Conservation (phyloP, 108 stramenopile genomes). For the Cyclotella atomus region DNA sequence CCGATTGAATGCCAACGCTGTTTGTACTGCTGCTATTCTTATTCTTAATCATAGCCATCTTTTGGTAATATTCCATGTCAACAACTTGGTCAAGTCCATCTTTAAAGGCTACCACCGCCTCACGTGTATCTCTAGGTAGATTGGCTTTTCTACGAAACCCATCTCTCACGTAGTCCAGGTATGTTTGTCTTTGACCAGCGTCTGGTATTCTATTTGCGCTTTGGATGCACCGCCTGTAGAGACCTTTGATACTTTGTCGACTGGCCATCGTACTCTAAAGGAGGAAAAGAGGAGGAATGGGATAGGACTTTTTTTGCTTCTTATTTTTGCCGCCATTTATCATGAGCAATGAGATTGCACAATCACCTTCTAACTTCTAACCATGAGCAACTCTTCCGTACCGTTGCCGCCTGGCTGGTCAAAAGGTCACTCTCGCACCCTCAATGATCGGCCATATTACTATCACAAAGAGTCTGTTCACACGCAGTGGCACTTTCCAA, state of each 20-base stretch:
- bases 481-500: constrained; percentile 93
- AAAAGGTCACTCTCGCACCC: constrained; percentile 69
- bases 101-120: constrained; percentile 34
- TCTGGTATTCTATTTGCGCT: constrained; percentile 40
- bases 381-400: constrained; percentile 22
- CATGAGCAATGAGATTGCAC: too few species aligned
- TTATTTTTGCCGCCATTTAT: too few species aligned
- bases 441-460: constrained; percentile 71
- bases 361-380: background rate
- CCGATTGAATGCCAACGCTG: too few species aligned
- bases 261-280: background rate
- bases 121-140: constrained; percentile 31
- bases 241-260: constrained; percentile 14
- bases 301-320: too few species aligned
- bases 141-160: constrained; percentile 30
- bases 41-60: constrained; percentile 28
- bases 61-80: constrained; percentile 60
- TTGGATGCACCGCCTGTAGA: constrained; percentile 48
- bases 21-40: background rate
- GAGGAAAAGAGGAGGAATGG: background rate
- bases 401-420: constrained; percentile 86
- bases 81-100: constrained; percentile 58
- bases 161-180: constrained; percentile 38
- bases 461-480: constrained; percentile 82
- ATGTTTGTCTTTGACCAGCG: constrained; percentile 39